phyloP scores from a whole-genome alignment of 1,284 basidiomycete genomes.

The Coriolopsis trogii region DNA sequence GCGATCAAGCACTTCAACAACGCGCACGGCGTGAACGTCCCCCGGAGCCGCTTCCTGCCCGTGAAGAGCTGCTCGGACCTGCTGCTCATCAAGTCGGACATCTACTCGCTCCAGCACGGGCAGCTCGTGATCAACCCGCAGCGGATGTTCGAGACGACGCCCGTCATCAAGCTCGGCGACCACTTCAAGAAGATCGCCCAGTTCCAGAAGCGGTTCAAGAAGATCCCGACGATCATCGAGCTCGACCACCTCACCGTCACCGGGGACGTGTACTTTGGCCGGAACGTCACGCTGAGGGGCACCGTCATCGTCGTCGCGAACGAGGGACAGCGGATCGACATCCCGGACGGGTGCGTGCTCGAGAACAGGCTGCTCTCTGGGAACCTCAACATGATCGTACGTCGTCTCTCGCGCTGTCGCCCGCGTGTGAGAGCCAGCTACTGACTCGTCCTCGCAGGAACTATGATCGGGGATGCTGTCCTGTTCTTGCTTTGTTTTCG shows the following conservation, averaged over 20 bases:
- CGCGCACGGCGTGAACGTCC: slow-evolving; percentile 97
- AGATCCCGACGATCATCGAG: slow-evolving; percentile 92
- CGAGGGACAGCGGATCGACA: slow-evolving; percentile 53
- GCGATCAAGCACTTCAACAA: slow-evolving; percentile 98
- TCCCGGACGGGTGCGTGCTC: slow-evolving; percentile 93
- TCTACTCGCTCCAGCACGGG: slow-evolving; percentile 95
- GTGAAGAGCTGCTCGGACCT: slow-evolving; percentile 93
- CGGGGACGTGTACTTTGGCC: slow-evolving; percentile 95
- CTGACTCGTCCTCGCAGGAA: slow-evolving; percentile 9
- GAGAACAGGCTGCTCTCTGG: slow-evolving; percentile 81
- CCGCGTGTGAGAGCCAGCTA: not conserved
- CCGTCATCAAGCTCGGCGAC: slow-evolving; percentile 97
- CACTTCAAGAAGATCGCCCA: slow-evolving; percentile 94
- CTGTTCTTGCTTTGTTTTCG: too few relatives aligned
- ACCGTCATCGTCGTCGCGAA: slow-evolving; percentile 72
- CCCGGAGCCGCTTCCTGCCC: slow-evolving; percentile 95
- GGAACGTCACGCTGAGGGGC: slow-evolving; percentile 87
- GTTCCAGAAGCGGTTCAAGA: slow-evolving; percentile 98
- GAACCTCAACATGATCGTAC: slow-evolving; percentile 54
- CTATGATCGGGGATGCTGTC: too few relatives aligned
- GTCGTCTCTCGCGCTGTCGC: not conserved
- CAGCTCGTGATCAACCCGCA: slow-evolving; percentile 90
- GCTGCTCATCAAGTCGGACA: slow-evolving; percentile 95
- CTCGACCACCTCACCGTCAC: slow-evolving; percentile 97
- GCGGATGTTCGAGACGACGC: slow-evolving; percentile 92